Evolutionary conservation across 371 early-diverging fungal species (phyloP).

Genomic region (Rhizopus microsporus): DNA sequence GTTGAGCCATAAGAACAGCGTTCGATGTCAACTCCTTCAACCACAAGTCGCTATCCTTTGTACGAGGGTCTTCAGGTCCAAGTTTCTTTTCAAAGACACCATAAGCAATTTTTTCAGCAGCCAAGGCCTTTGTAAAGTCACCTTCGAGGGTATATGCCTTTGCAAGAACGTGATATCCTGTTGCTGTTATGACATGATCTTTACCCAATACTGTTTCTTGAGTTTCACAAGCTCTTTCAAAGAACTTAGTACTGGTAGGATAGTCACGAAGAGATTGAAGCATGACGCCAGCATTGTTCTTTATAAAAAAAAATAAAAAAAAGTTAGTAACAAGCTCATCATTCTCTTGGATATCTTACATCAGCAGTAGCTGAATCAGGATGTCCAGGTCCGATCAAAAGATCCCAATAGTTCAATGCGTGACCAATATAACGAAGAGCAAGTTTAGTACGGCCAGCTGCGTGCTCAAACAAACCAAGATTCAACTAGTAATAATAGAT

Average conservation of each 20-base stretch:
- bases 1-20: slow-evolving; percentile 35
- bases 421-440: slow-evolving; percentile 82
- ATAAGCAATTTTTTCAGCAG: slow-evolving; percentile 75
- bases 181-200: slow-evolving; percentile 74
- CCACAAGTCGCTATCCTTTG: slow-evolving; percentile 74
- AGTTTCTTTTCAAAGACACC: slow-evolving; percentile 62
- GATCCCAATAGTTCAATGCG: slow-evolving; percentile 81
- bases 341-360: slow-evolving; percentile 44
- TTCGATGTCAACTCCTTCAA: slow-evolving; percentile 60
- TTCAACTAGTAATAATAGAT: slow-evolving; percentile 57
- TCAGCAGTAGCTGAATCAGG: slow-evolving; percentile 86
- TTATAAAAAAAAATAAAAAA: background rate
- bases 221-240: slow-evolving; percentile 71
- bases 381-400: slow-evolving; percentile 76
- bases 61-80: slow-evolving; percentile 75
- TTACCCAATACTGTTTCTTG: slow-evolving; percentile 74
- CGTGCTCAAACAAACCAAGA: slow-evolving; percentile 86
- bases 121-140: slow-evolving; percentile 78
- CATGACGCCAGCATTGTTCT: slow-evolving; percentile 88
- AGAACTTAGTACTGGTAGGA: slow-evolving; percentile 68
- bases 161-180: slow-evolving; percentile 75
- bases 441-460: slow-evolving; percentile 71
- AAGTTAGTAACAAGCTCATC: background rate
- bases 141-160: slow-evolving; percentile 74
- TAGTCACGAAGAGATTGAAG: slow-evolving; percentile 74